Base-by-base conservation (phyloP, 345 rosid genomes). In the Boechera retrofracta region DNA sequence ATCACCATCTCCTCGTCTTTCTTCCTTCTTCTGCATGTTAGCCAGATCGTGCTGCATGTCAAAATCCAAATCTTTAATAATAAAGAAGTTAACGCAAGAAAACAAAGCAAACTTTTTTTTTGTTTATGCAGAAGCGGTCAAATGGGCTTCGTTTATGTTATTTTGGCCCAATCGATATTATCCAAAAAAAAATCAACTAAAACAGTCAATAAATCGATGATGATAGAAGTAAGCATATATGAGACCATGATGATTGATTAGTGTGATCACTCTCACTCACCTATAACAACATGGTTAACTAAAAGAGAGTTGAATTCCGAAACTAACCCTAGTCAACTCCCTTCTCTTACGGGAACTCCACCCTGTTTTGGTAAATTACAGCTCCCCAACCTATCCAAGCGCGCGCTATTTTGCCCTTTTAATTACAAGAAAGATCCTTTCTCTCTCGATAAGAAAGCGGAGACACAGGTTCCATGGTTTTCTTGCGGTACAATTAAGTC, bases 381-480 rank as follows among this genome's bases (percentile, higher is more conserved):
- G 72, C 67, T 44, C 10, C 51, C 71, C 1, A 10, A 31, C 64
- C 56, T 10, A 44, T 55, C 52, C 52, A 47, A 24, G 72, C 72
- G 66, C 78, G 72, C 66, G 58, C 49, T 44, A 33, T 41, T 54
- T 32, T 42, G 16, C n/a, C 10, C 70, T 73, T 72, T 21, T 21
- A 21, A 21, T 73, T 10, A 53, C 70, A 51, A 41, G 29, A 36
- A 31, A 3, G 42, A 39, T 39, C 11, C 42, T 36, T 36, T 21
- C 15, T 58, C n/a, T 47, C 10, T 24, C 51, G 53, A 48, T 16
- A 7, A 16, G 57, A 66, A 66, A 52, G 44, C 73, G 79, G 74
- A 68, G 64, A 60, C 69, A 68, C 2, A 59, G 72, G 65, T 63
- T 73, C 47, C 69, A 41, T 75, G 62, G 69, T 42, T 76, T 59